Conservation (phyloP, 148 eudicot genomes). For the Vaccinium macrocarpon region DNA sequence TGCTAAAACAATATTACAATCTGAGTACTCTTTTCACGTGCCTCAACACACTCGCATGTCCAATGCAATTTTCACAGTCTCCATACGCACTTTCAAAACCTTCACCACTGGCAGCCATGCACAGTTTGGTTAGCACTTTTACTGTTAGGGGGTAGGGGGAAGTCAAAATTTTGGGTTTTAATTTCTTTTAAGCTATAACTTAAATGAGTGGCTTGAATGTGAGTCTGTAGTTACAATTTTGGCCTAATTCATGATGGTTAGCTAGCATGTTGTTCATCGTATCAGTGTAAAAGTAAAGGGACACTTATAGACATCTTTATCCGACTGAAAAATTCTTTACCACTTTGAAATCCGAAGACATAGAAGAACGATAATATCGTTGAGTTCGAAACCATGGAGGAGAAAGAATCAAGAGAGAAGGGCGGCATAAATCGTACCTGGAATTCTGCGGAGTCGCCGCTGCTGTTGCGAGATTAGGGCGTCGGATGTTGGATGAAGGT, state of each 20-base stretch:
- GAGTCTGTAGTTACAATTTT: neutral
- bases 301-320: constrained; percentile 41
- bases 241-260: neutral
- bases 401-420: neutral
- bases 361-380: neutral
- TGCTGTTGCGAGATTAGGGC: constrained; percentile 17
- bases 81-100: neutral
- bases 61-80: neutral
- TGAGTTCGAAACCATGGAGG: neutral
- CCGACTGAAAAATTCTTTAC: neutral
- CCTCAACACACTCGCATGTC: neutral
- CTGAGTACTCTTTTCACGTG: neutral
- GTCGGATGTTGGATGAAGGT: neutral
- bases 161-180: neutral
- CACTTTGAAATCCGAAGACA: neutral
- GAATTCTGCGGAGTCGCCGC: neutral
- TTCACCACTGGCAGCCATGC: neutral
- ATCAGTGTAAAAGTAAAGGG: too few relatives aligned
- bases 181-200: neutral
- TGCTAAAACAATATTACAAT: neutral
- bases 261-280: neutral
- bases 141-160: neutral
- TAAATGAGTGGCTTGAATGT: neutral
- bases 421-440: neutral
- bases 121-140: neutral